Evolutionary conservation across 352 stramenopile species (phyloP), one percentile per base, ranked within the genome.

Genomic region (Blastocystis sp.): DNA sequence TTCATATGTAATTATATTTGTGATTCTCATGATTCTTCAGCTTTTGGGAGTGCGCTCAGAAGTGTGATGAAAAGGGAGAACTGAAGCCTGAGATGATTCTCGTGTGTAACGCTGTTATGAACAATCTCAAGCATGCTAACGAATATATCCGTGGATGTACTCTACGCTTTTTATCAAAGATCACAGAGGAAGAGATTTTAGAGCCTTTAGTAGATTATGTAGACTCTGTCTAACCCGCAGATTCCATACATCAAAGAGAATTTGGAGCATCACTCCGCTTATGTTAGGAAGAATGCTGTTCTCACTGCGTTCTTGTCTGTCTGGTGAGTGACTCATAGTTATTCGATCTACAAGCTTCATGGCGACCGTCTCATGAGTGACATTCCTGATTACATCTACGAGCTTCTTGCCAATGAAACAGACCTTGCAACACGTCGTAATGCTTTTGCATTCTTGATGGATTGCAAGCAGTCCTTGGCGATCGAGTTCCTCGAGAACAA

Each of bases 71-170:
- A 92, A 34, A 92, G 37, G 94, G 95, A 34, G 99, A 99, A 92
- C 93, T 99, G 24, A 92, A 99, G 45, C 96, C 96, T 0, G 97
- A 99, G 93, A 99, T 99, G 96, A 98, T 99, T 92, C 92, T 99
- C 26, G 94, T 99, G 9, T 99, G 97, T 92, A 99, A 99, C 90
- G 97, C 97, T 9, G 93, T 99, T 56, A 94, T 98, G 90, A 99
- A 99, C 91, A 97, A 99, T 92, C 91, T 99, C 56, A 99, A 98
- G 91, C 97, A 99, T 92, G 96, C 98, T 62, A 99, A 99, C 91
- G 97, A 99, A 93, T 99, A 97, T 92, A 98, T 99, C 64, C 96
- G 97, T 64, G 98, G 97, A 85, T 98, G 93, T 87, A 99, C 98
- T 94, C 93, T 99, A 68, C 94, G 97, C 30, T 99, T 99, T 90